phyloP scores from a whole-genome alignment of 2,329 filamentous ascomycete species.

The Microsporum ferrugineum region DNA sequence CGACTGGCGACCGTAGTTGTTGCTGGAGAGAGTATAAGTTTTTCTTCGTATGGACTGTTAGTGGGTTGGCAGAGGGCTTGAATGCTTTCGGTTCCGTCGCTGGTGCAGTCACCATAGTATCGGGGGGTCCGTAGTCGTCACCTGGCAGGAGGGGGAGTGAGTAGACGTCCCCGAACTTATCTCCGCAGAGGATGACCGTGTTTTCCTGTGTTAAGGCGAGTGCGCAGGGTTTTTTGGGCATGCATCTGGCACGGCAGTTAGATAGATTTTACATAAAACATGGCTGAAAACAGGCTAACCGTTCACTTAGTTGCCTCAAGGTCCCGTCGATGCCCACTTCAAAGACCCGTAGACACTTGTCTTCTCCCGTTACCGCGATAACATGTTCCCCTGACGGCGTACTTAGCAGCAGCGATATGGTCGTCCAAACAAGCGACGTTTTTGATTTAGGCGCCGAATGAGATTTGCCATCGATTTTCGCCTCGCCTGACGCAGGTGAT shows the following conservation, averaged over 20 bases:
- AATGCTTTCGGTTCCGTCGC: constrained; percentile 25
- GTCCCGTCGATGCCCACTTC: constrained; percentile 50
- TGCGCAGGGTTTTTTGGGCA: constrained; percentile 82
- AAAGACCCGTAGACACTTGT: constrained; percentile 83
- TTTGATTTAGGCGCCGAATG: constrained; percentile 7
- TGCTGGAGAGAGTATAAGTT: constrained; percentile 48
- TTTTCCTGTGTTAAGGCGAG: constrained; percentile 59
- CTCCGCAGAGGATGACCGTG: constrained; percentile 64
- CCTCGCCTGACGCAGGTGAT: constrained; percentile 20
- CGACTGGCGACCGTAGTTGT: constrained; percentile 40
- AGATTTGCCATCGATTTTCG: constrained; percentile 16
- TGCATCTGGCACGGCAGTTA: constrained; percentile 42
- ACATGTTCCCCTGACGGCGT: constrained; percentile 57
- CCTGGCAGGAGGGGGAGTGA: constrained; percentile 58
- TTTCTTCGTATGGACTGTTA: constrained; percentile 52
- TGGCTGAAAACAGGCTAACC: constrained; percentile 40
- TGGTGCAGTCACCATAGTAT: constrained; percentile 4
- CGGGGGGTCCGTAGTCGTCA: constrained; percentile 26
- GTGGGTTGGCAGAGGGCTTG: constrained; percentile 43
- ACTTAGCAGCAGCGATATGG: constrained; percentile 57
- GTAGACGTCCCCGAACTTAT: constrained; percentile 98
- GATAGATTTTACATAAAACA: constrained; percentile 18
- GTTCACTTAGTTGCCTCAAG: constrained; percentile 57
- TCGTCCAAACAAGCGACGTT: constrained; percentile 31
- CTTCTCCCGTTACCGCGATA: constrained; percentile 72